phyloP scores from a whole-genome alignment of 768 basidiomycete genomes.

The Porpolomopsis calyptriformis region DNA sequence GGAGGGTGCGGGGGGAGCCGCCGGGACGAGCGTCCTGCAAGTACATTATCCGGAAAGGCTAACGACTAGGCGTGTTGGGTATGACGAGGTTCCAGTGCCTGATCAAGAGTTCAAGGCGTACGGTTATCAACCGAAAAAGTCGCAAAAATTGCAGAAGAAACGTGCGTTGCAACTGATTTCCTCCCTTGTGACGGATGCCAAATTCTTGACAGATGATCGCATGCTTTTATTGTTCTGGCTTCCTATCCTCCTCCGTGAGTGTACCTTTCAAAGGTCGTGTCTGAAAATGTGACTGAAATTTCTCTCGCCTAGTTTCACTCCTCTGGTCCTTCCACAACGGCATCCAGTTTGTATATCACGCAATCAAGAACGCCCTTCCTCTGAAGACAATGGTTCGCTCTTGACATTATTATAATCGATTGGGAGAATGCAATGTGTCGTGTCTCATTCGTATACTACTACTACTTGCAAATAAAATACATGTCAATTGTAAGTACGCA shows the following conservation, averaged over 20 bases:
- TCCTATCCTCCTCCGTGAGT: conserved; percentile 71
- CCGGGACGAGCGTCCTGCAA: too few relatives aligned
- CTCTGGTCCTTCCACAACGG: conserved; percentile 52
- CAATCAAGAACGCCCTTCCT: conserved; percentile 38
- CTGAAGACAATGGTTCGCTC: conserved; percentile 31
- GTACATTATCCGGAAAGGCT: too few relatives aligned
- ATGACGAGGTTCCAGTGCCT: conserved; percentile 40
- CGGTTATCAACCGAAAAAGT: conserved; percentile 48
- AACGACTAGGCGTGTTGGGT: conserved; percentile 26
- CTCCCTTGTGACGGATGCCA: conserved; percentile 2
- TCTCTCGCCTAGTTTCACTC: conserved; percentile 37
- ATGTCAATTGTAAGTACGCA: too few relatives aligned
- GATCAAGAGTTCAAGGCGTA: conserved; percentile 63
- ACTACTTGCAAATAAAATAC: too few relatives aligned
- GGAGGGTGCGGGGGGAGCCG: too few relatives aligned
- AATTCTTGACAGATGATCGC: conserved; percentile 49
- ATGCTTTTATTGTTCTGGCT: conserved; percentile 85
- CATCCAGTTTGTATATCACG: conserved; percentile 39
- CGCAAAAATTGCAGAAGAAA: conserved; percentile 50
- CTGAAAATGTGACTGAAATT: conserved; percentile 4
- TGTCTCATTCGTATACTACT: too few relatives aligned
- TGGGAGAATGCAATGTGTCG: too few relatives aligned
- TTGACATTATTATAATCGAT: background rate
- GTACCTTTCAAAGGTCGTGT: background rate
- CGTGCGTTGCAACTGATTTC: conserved; percentile 34